A percentile compares a stretch with the other conserved stretches of the same genome.
These are phyloP conservation scores for Hypoxylon sp. DNA, from an alignment of 2,329 filamentous ascomycete genomes.

Conservation along the genomic window DNA sequence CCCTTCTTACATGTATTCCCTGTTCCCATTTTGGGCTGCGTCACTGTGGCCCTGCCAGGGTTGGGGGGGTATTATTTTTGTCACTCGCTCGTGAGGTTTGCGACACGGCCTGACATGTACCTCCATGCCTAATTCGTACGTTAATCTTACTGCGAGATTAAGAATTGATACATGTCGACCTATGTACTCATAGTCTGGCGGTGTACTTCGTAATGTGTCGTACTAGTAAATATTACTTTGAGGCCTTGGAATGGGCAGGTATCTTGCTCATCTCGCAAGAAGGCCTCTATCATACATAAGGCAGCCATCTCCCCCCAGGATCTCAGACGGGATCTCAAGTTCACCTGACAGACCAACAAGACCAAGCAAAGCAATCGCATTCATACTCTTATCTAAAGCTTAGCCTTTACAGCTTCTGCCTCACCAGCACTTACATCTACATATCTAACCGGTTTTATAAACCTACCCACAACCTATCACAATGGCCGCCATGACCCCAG, in stretches of 20 bases:
- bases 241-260: constrained; percentile 44
- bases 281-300: constrained; percentile 55
- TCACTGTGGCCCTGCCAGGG: constrained; percentile 50
- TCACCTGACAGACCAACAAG: constrained; percentile 48
- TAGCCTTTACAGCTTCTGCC: constrained; percentile 22
- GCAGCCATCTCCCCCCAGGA: constrained; percentile 47
- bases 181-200: constrained; percentile 50
- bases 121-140: constrained; percentile 42
- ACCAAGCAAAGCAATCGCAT: constrained; percentile 23
- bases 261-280: constrained; percentile 46
- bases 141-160: constrained; percentile 46
- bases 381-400: constrained; percentile 24
- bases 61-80: constrained; percentile 53
- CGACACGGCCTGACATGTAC: constrained; percentile 47
- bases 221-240: constrained; percentile 45
- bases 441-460: constrained; percentile 24
- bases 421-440: constrained; percentile 19
- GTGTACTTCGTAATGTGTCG: constrained; percentile 51
- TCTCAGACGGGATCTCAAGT: constrained; percentile 37
- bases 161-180: constrained; percentile 43
- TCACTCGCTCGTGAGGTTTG: constrained; percentile 47
- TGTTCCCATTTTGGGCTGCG: constrained; percentile 50
- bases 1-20: constrained; percentile 43
- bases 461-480: constrained; percentile 45
- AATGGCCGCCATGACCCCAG: constrained; percentile 51